Evolutionary conservation across 352 stramenopile species (phyloP).

Genomic region (Thraustochytrium striatum): DNA sequence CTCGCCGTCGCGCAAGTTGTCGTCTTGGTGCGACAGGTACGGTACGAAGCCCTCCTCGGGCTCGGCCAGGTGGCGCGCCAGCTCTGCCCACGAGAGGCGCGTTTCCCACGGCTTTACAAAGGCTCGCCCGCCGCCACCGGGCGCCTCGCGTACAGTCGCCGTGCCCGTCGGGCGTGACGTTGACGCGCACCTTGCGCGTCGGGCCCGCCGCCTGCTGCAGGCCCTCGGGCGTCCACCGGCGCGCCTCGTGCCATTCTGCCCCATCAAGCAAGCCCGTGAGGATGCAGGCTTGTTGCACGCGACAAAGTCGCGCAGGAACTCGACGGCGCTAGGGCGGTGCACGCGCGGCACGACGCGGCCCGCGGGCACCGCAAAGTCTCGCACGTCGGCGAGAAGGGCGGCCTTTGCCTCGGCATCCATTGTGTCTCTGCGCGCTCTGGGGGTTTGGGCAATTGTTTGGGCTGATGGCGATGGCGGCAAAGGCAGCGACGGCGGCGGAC

Average conservation of each 20-base stretch:
- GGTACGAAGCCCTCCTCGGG: neutral
- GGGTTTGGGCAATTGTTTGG: too few relatives aligned
- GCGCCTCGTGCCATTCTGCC: neutral
- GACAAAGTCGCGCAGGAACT: constrained; percentile 12
- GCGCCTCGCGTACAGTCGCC: constrained; percentile 1
- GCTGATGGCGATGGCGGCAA: too few relatives aligned
- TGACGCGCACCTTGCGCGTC: constrained; percentile 7
- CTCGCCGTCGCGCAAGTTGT: constrained; percentile 65
- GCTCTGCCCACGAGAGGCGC: constrained; percentile 7
- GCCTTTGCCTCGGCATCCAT: too few relatives aligned
- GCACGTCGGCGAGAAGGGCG: too few relatives aligned
- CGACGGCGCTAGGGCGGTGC: neutral
- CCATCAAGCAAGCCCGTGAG: neutral
- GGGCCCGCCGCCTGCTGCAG: neutral
- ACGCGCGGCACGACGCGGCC: neutral
- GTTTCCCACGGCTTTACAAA: constrained; percentile 32
- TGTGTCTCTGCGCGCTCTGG: too few relatives aligned
- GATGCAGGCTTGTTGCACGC: neutral
- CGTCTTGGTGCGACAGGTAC: constrained; percentile 61
- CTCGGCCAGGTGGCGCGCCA: neutral
- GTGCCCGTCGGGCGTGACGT: constrained; percentile 6
- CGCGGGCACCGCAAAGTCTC: neutral
- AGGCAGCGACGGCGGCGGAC: too few relatives aligned
- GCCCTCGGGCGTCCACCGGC: neutral
- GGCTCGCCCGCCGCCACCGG: too few relatives aligned